These are phyloP conservation scores for Cytospora piceicola DNA, from an alignment of 2,329 filamentous ascomycete genomes.

Conservation along the genomic window DNA sequence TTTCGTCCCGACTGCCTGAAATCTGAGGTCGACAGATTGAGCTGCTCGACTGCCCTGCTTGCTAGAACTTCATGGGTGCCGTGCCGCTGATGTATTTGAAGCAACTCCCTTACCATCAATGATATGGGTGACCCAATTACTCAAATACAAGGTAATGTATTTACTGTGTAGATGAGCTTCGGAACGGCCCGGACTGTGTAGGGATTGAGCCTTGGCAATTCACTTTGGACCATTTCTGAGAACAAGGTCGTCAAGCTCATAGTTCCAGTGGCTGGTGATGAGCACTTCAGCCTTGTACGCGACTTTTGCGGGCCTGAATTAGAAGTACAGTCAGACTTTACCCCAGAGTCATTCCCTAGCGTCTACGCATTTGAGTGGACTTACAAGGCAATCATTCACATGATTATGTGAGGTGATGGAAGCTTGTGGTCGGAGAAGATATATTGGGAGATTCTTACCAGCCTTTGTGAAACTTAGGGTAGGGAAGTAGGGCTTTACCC, in stretches of 20 bases:
- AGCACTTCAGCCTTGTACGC: no score
- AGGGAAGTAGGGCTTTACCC: no score
- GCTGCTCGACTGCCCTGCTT: neutral
- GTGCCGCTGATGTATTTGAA: neutral
- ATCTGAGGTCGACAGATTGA: neutral
- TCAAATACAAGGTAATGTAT: neutral
- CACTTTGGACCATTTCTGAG: neutral
- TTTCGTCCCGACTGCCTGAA: neutral
- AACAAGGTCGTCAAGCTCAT: no score
- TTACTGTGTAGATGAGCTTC: neutral
- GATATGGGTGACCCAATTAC: neutral
- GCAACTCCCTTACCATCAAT: neutral
- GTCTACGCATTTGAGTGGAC: no score
- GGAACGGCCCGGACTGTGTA: neutral
- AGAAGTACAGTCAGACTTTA: no score
- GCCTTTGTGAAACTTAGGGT: neutral
- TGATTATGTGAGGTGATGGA: no score
- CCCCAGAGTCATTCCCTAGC: no score
- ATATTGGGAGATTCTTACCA: neutral
- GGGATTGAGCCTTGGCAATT: neutral
- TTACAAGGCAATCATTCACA: no score
- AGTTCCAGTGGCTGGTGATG: neutral
- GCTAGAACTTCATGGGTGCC: neutral
- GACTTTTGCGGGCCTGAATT: no score
- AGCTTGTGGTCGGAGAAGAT: no score